phyloP scores from a whole-genome alignment of 257 asterid genomes.

The Nyctanthes arbortristis region DNA sequence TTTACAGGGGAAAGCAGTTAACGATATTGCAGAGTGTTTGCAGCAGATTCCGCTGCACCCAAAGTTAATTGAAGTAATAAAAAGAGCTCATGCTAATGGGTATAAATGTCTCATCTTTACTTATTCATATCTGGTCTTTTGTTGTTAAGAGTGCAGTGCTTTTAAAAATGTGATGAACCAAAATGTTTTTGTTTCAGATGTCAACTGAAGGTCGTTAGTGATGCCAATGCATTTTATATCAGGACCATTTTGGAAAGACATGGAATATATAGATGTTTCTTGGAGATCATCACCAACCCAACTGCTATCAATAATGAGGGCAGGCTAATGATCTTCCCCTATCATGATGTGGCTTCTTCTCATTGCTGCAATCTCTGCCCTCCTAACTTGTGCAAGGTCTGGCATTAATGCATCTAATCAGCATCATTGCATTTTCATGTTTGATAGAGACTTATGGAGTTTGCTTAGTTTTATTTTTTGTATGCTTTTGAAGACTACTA shows the following conservation, averaged over 20 bases:
- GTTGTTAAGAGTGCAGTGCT: neutral
- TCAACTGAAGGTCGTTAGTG: conserved; percentile 82
- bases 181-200: conserved; percentile 53
- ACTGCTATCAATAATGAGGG: conserved; percentile 49
- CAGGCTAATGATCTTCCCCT: conserved; percentile 68
- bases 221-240: conserved; percentile 73
- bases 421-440: no score
- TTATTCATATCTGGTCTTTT: neutral
- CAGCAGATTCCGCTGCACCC: conserved; percentile 63
- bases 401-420: no score
- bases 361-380: conserved; percentile 78
- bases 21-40: conserved; percentile 68
- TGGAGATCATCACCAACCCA: conserved; percentile 72
- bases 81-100: conserved; percentile 71
- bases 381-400: conserved; percentile 90
- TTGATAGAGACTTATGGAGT: no score
- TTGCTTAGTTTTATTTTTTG: neutral
- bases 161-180: neutral
- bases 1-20: conserved; percentile 52
- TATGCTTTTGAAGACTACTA: neutral
- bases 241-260: conserved; percentile 68
- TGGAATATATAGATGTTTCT: conserved; percentile 58
- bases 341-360: conserved; percentile 37
- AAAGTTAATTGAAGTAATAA: conserved; percentile 43
- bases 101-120: conserved; percentile 5